phyloP scores from a whole-genome alignment of 2,329 filamentous ascomycete genomes.

The Pseudocercospora vitis region DNA sequence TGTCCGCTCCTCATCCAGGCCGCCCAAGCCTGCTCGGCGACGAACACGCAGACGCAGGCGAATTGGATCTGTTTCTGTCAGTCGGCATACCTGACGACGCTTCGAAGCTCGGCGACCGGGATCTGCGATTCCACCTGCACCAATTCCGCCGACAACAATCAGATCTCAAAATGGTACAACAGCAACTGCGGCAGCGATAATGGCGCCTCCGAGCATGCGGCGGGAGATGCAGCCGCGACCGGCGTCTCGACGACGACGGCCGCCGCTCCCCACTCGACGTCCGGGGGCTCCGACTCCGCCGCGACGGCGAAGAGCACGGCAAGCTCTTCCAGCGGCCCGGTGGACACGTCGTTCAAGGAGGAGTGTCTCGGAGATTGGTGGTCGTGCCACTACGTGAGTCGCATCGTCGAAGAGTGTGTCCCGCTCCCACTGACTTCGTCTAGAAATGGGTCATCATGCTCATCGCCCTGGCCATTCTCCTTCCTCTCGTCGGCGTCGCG shows the following conservation, averaged over 20 bases:
- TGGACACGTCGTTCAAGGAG: conserved; percentile 7
- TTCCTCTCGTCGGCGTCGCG: conserved; percentile 65
- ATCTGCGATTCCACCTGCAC: conserved; percentile 59
- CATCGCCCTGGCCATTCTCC: conserved; percentile 69
- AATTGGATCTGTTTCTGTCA: conserved; percentile 73
- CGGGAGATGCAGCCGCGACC: conserved; percentile 13
- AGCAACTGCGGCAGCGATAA: conserved; percentile 59
- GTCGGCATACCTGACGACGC: conserved; percentile 58
- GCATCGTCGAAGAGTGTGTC: not conserved
- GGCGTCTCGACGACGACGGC: conserved; percentile 13
- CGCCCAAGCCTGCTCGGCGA: conserved; percentile 64
- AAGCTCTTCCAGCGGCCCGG: not conserved
- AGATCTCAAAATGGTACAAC: conserved; percentile 70
- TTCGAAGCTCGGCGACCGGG: conserved; percentile 51
- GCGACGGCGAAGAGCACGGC: not conserved
- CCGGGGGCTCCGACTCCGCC: conserved; percentile 4
- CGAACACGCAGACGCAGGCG: conserved; percentile 48
- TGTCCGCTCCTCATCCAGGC: conserved; percentile 55
- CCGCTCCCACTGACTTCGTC: conserved; percentile 15
- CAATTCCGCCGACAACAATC: conserved; percentile 51
- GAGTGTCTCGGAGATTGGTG: conserved; percentile 28
- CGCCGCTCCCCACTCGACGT: conserved; percentile 2
- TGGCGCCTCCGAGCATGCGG: conserved; percentile 37
- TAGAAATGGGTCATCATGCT: conserved; percentile 77
- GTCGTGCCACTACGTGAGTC: conserved; percentile 30